phyloP scores from a whole-genome alignment of 1,284 basidiomycete genomes.

The Cystobasidium slooffiae region DNA sequence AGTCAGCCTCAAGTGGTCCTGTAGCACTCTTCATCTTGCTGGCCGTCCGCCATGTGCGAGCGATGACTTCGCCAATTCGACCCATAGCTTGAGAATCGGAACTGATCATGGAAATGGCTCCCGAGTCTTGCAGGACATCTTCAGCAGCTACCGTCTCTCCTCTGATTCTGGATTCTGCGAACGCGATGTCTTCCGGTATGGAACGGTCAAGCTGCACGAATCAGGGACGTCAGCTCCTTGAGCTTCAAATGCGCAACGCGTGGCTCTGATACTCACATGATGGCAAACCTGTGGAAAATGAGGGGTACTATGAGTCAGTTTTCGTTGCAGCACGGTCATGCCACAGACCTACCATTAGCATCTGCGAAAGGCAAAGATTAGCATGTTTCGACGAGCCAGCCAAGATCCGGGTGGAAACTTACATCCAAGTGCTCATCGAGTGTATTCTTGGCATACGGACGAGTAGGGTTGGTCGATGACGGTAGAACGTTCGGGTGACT shows the following conservation, averaged over 20 bases:
- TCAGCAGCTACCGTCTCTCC: slow-evolving; percentile 97
- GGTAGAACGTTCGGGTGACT: slow-evolving; percentile 90
- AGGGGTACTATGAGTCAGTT: background rate
- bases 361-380: slow-evolving; percentile 61
- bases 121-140: slow-evolving; percentile 91
- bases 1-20: slow-evolving; percentile 73
- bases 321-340: background rate
- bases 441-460: slow-evolving; percentile 90
- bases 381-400: background rate
- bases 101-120: slow-evolving; percentile 93
- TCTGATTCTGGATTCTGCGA: slow-evolving; percentile 96
- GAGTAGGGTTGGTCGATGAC: slow-evolving; percentile 94
- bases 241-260: slow-evolving; percentile 6
- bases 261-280: slow-evolving; percentile 65
- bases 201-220: slow-evolving; percentile 69
- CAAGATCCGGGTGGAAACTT: slow-evolving; percentile 54
- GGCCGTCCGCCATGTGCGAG: slow-evolving; percentile 94
- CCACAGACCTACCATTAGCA: slow-evolving; percentile 78
- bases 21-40: slow-evolving; percentile 85
- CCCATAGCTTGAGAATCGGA: slow-evolving; percentile 99
- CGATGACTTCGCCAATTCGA: slow-evolving; percentile 85
- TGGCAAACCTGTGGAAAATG: slow-evolving; percentile 65
- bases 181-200: slow-evolving; percentile 89
- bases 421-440: slow-evolving; percentile 97
- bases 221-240: background rate